Percentiles rank a stretch among this genome's conserved stretches.
These are phyloP conservation scores for Lathyrus tuberosus DNA, from an alignment of 306 rosid species.

Conservation along the genomic window DNA sequence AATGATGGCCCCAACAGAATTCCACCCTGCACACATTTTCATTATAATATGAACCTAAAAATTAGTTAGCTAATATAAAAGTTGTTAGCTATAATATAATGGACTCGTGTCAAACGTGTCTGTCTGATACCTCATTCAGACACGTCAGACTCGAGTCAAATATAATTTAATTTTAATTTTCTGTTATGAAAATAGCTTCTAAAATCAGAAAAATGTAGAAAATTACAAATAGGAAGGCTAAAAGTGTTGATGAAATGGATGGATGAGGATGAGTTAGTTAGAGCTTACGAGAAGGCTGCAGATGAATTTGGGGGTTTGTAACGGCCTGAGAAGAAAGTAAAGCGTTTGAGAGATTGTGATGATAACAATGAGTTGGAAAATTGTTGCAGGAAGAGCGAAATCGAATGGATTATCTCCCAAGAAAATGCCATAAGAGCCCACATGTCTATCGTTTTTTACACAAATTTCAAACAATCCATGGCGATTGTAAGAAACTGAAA, in stretches of 20 bases:
- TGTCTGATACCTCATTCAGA: too few relatives aligned
- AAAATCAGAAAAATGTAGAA: too few relatives aligned
- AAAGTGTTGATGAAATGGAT: neutral
- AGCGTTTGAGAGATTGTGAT: slow-evolving; percentile 7
- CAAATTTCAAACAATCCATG: neutral
- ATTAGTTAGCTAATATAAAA: neutral
- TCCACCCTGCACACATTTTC: slow-evolving; percentile 45
- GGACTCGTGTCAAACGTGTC: too few relatives aligned
- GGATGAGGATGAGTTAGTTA: neutral
- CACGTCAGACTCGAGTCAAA: too few relatives aligned
- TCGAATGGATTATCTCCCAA: slow-evolving; percentile 45
- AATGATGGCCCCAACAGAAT: slow-evolving; percentile 49
- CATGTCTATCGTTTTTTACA: slow-evolving; percentile 19
- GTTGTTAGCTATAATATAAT: too few relatives aligned
- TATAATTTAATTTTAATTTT: too few relatives aligned
- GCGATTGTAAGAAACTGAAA: neutral
- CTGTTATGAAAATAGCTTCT: too few relatives aligned
- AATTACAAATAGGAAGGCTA: too few relatives aligned
- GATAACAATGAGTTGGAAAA: slow-evolving; percentile 40
- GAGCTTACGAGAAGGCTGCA: slow-evolving; percentile 50
- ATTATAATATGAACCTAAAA: neutral
- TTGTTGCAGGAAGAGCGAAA: slow-evolving; percentile 38
- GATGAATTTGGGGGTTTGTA: slow-evolving; percentile 57
- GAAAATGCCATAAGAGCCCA: slow-evolving; percentile 47
- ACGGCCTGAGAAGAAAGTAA: slow-evolving; percentile 51